These are phyloP conservation scores for Lichtheimia corymbifera DNA, from an alignment of 371 early-diverging fungal species.

Conservation along the genomic window DNA sequence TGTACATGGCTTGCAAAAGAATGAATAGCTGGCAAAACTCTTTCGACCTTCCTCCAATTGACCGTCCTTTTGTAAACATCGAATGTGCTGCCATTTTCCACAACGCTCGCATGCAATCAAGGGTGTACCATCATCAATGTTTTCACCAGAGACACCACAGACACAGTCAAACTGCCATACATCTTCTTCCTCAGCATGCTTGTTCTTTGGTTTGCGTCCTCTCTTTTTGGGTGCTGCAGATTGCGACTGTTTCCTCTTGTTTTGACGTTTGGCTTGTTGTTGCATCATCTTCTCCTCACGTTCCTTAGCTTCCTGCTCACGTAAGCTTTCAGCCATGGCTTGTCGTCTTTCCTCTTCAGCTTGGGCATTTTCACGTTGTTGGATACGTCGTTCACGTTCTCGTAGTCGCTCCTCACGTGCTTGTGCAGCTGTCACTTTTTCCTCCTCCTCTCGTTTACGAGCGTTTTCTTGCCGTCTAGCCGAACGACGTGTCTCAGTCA, in stretches of 20 bases:
- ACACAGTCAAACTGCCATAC: conserved; percentile 60
- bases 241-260: conserved; percentile 2
- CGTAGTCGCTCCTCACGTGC: conserved; percentile 54
- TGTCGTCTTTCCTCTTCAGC: conserved; percentile 24
- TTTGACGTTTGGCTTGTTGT: conserved; percentile 10
- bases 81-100: conserved; percentile 73
- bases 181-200: conserved; percentile 46
- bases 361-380: conserved; percentile 45
- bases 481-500: conserved; percentile 12
- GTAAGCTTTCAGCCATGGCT: conserved; percentile 15
- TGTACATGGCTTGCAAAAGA: conserved; percentile 48
- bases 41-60: conserved; percentile 32
- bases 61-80: conserved; percentile 55
- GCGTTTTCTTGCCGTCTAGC: conserved; percentile 42
- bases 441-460: conserved; percentile 33
- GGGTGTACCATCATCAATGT: conserved; percentile 71
- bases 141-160: conserved; percentile 57
- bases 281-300: neutral
- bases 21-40: conserved; percentile 33
- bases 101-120: conserved; percentile 76
- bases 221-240: conserved; percentile 24
- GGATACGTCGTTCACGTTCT: conserved; percentile 52
- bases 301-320: conserved; percentile 2
- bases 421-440: conserved; percentile 35
- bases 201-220: conserved; percentile 30